Percentiles rank a stretch among this genome's conserved stretches.
These are phyloP conservation scores for Solanum pinnatisectum DNA, from an alignment of 257 asterid genomes.

Conservation along the genomic window DNA sequence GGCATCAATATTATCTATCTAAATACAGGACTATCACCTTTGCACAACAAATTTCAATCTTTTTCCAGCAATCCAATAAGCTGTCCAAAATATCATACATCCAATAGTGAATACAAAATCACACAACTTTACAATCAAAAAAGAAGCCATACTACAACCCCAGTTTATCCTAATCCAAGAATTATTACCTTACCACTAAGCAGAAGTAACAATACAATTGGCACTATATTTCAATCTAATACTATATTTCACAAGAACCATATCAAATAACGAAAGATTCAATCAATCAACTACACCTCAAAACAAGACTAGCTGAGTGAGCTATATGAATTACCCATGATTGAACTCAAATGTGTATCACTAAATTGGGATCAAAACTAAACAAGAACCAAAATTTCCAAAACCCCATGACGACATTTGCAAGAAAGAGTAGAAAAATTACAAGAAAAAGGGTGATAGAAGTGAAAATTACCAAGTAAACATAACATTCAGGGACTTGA, in stretches of 20 bases:
- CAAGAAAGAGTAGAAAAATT: neutral
- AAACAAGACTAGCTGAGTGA: neutral
- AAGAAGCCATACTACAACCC: neutral
- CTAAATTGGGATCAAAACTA: neutral
- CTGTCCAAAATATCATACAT: neutral
- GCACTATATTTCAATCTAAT: neutral
- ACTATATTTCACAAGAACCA: neutral
- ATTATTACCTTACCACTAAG: neutral
- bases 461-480: constrained; percentile 54
- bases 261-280: neutral
- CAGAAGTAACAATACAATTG: neutral
- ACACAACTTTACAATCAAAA: neutral
- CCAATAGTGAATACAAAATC: neutral
- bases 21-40: neutral
- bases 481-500: constrained; percentile 88
- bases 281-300: neutral
- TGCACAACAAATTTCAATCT: neutral
- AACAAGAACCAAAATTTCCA: neutral
- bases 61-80: neutral
- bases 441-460: neutral
- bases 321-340: neutral
- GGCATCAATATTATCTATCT: neutral
- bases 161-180: neutral
- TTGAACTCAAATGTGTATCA: neutral
- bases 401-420: neutral